Evolutionary conservation across 192 early-diverging fungal genomes (phyloP).

Genomic region (Pecoramyces ruminantium): DNA sequence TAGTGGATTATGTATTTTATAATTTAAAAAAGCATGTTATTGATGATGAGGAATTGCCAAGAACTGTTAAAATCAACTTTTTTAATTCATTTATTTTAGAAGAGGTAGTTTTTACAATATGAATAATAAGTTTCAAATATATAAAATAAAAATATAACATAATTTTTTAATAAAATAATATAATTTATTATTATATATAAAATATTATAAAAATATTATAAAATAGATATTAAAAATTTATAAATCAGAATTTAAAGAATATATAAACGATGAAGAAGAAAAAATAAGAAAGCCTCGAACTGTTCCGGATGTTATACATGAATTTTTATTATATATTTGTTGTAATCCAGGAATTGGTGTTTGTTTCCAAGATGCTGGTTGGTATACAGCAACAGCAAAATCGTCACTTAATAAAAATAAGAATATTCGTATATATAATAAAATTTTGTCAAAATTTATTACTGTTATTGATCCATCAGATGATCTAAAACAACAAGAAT

Average conservation of each 20-base stretch:
- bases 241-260: slow-evolving; percentile 17
- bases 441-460: slow-evolving; percentile 30
- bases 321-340: slow-evolving; percentile 56
- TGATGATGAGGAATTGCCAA: slow-evolving; percentile 37
- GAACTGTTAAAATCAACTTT: slow-evolving; percentile 40
- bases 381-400: slow-evolving; percentile 42
- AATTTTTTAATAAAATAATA: too few relatives aligned
- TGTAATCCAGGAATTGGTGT: slow-evolving; percentile 52
- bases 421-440: slow-evolving; percentile 29
- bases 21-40: slow-evolving; percentile 39
- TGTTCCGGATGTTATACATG: slow-evolving; percentile 40
- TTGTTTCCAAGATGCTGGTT: slow-evolving; percentile 56
- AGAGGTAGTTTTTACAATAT: too few relatives aligned
- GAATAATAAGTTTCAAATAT: too few relatives aligned
- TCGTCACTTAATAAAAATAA: slow-evolving; percentile 5
- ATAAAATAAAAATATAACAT: too few relatives aligned
- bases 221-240: slow-evolving; percentile 29
- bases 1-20: slow-evolving; percentile 35
- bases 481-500: slow-evolving; percentile 40
- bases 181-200: too few relatives aligned
- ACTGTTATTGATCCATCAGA: slow-evolving; percentile 39
- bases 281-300: slow-evolving; percentile 7
- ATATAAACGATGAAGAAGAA: slow-evolving; percentile 3
- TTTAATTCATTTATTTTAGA: slow-evolving; percentile 57
- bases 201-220: too few relatives aligned